Conservation (phyloP, 1,284 basidiomycete species). For the Microbotryomycetes sp. region DNA sequence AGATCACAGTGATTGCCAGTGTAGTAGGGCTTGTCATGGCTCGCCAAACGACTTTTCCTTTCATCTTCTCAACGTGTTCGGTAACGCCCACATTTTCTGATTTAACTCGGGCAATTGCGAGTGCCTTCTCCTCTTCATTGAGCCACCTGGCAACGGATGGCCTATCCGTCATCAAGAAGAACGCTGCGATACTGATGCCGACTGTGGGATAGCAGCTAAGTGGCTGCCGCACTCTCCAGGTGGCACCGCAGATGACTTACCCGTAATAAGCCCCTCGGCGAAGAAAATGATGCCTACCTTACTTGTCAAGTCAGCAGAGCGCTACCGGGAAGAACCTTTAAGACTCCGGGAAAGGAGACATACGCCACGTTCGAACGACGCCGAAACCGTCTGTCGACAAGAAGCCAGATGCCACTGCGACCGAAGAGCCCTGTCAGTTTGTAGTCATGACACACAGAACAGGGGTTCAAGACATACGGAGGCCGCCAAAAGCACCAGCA, state of each 20-base stretch:
- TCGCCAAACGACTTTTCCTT: conserved; percentile 29
- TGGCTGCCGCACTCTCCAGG: too few relatives aligned
- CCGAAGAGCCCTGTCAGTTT: not conserved
- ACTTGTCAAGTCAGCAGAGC: too few relatives aligned
- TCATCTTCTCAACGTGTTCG: conserved; percentile 38
- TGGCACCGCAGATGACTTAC: too few relatives aligned
- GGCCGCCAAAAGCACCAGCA: conserved; percentile 40
- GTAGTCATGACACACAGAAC: not conserved
- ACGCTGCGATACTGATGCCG: conserved; percentile 38
- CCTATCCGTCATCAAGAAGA: conserved; percentile 40
- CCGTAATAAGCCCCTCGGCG: too few relatives aligned
- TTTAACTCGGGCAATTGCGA: conserved; percentile 37
- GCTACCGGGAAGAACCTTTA: conserved; percentile 19
- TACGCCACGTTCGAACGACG: conserved; percentile 27
- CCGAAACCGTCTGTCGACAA: conserved; percentile 29
- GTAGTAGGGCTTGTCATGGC: conserved; percentile 34
- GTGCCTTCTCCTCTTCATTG: conserved; percentile 39
- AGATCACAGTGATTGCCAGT: conserved; percentile 38
- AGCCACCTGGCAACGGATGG: conserved; percentile 43
- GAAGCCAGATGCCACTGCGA: conserved; percentile 18
- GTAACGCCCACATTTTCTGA: conserved; percentile 42
- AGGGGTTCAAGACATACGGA: conserved; percentile 37
- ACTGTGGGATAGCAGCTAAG: too few relatives aligned
- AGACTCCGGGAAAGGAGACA: conserved; percentile 41
- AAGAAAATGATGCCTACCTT: too few relatives aligned